phyloP scores from a whole-genome alignment of 371 early-diverging fungal genomes.

The Rhizopus microsporus region DNA sequence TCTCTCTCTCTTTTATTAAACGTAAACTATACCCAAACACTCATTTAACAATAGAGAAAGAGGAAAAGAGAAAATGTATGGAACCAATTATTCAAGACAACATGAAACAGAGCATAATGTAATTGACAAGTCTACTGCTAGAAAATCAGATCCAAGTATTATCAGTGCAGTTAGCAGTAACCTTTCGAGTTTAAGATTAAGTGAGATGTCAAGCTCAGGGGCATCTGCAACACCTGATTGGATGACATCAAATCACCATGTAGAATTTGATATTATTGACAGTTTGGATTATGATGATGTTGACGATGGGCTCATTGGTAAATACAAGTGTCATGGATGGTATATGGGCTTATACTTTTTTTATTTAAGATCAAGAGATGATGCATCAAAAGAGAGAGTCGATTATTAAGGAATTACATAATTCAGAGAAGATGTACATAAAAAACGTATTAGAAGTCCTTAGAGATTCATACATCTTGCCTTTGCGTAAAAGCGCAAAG shows the following conservation, averaged over 20 bases:
- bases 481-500: conserved; percentile 36
- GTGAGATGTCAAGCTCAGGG: not conserved
- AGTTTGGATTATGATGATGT: conserved; percentile 46
- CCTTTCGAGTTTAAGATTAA: not conserved
- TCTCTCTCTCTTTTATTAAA: conserved; percentile 81
- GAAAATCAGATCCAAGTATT: conserved; percentile 5
- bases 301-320: conserved; percentile 45
- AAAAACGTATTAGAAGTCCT: conserved; percentile 26
- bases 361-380: conserved; percentile 39
- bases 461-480: conserved; percentile 24
- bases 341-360: not conserved
- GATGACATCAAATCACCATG: not conserved
- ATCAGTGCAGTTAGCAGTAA: not conserved
- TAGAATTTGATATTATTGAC: conserved; percentile 44
- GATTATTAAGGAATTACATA: conserved; percentile 34
- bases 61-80: no score
- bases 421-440: conserved; percentile 37
- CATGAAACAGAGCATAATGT: no score
- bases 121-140: not conserved
- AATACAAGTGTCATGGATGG: not conserved
- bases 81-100: no score
- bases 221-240: not conserved
- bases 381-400: conserved; percentile 39
- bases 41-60: no score
- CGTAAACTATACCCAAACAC: conserved; percentile 86